A percentile compares a stretch with the other conserved stretches of the same genome.
Evolutionary conservation across 1,284 basidiomycete species (phyloP).

Genomic region (Apiotrichum mycotoxinovorans): DNA sequence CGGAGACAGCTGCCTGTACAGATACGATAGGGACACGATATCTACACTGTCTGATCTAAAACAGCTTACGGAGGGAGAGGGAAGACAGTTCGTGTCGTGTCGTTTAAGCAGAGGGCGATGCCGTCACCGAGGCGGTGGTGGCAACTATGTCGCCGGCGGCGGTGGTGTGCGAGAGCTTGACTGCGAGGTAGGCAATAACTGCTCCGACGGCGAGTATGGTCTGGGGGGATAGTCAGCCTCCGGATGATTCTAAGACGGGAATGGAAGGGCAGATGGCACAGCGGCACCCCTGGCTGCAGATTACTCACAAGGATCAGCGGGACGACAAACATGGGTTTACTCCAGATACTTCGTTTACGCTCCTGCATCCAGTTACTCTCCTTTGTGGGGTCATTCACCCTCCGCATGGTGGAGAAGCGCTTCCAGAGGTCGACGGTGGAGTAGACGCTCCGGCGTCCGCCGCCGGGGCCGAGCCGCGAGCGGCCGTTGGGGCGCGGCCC

Average conservation of each 20-base stretch:
- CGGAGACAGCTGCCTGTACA: too few relatives aligned
- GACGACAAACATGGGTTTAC: constrained; percentile 18
- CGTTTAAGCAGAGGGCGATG: too few relatives aligned
- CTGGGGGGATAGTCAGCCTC: background rate
- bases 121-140: too few relatives aligned
- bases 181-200: constrained; percentile 6
- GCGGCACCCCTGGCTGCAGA: background rate
- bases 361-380: constrained; percentile 11
- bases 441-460: constrained; percentile 19
- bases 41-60: too few relatives aligned
- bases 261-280: too few relatives aligned
- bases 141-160: background rate
- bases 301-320: constrained; percentile 14
- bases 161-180: constrained; percentile 3
- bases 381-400: background rate
- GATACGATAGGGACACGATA: too few relatives aligned
- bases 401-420: constrained; percentile 24
- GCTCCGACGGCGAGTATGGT: constrained; percentile 11
- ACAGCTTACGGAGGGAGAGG: too few relatives aligned
- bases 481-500: constrained; percentile 11
- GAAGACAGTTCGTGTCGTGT: too few relatives aligned
- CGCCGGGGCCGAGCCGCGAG: constrained; percentile 10
- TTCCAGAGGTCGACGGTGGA: constrained; percentile 44
- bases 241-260: background rate
- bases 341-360: constrained; percentile 11